Base-by-base conservation (phyloP, 345 rosid genomes). In the Carallia brachiata region DNA sequence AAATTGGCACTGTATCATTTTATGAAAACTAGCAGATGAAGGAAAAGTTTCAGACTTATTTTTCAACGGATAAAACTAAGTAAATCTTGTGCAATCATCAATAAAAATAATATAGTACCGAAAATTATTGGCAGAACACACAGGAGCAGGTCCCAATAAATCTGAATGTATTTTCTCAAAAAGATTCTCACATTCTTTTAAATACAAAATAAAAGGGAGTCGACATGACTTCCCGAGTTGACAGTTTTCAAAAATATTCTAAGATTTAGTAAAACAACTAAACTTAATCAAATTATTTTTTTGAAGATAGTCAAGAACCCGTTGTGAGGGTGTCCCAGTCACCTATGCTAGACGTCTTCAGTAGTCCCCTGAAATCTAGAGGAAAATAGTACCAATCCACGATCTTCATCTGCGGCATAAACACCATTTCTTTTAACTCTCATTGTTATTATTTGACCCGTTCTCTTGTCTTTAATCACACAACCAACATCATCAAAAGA, bases 51-150 rank as follows among this genome's bases (percentile, higher is more conserved):
- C 23, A 27, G 1, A 63, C 31, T 71, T 71, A 1, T 15, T 37
- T 55, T 63, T 63, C 17, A 53, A 62, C 13, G 68, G 62, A 53
- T 62, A 70, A 13, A 62, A 0, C 61, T 62, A 70, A 34, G 57
- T 64, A 1, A 27, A 55, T 0, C 4, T 7, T 0, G 57, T 39
- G 31, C 23, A 71, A 55, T 64, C 57, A 39, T 63, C 9, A 4
- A 71, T 18, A 8, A 71, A 57, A 0, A 63, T 5, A 1, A 64
- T 31, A 44, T 31, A 56, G 19, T 55, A 64, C 1, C 2, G 1
- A 53, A 4, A 15, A 0, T 53, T 19, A 0, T 4, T 19, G 23
- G 1, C 37, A 15, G 68, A 71, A n/a, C n/a, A n/a, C 0, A 64
- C 7, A 0, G 36, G 57, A 1, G 50, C 8, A 54, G 34, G 50